Evolutionary conservation across 225 moss, liverwort and hornwort species (phyloP).

Genomic region (Straminergon stramineum): DNA sequence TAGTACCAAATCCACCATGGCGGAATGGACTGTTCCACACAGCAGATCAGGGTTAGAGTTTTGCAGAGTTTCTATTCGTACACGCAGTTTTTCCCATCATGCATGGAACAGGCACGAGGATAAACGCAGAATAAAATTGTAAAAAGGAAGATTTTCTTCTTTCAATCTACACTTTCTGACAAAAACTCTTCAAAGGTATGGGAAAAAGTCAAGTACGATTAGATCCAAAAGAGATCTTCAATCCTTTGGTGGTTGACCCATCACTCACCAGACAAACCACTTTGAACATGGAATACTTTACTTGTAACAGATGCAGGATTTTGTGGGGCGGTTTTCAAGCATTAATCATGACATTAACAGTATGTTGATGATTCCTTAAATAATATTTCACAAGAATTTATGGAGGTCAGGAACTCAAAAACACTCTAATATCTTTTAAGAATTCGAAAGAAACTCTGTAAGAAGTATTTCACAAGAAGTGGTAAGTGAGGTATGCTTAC

Average conservation of each 20-base stretch:
- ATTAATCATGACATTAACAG: neutral
- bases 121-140: neutral
- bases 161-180: neutral
- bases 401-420: neutral
- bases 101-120: neutral
- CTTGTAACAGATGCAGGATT: neutral
- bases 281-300: neutral
- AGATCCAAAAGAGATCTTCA: neutral
- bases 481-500: neutral
- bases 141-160: too few species aligned
- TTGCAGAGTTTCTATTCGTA: neutral
- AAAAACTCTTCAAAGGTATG: neutral
- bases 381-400: neutral
- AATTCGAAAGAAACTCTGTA: neutral
- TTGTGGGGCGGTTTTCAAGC: neutral
- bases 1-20: conserved; percentile 54
- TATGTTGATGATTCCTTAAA: neutral
- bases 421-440: neutral
- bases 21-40: conserved; percentile 22
- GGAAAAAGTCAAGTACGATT: neutral
- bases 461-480: too few species aligned
- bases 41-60: neutral
- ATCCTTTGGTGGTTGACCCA: neutral
- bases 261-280: neutral
- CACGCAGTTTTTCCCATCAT: neutral